These are phyloP conservation scores for Hyphodiscus sp. DNA, from an alignment of 2,329 filamentous ascomycete genomes.

Conservation along the genomic window DNA sequence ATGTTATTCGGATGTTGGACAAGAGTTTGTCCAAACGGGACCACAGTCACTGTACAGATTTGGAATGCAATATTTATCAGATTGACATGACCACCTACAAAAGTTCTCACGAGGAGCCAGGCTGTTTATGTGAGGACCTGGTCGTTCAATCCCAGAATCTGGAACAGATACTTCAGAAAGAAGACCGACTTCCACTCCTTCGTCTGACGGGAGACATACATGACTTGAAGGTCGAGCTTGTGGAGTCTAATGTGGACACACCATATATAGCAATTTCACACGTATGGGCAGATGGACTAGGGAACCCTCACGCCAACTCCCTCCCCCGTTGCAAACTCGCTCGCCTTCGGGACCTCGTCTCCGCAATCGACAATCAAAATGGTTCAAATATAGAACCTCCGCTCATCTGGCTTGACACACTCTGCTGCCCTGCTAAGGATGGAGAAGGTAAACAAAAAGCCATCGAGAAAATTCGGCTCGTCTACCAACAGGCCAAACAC, in stretches of 20 bases:
- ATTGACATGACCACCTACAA: conserved; percentile 27
- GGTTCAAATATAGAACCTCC: conserved; percentile 7
- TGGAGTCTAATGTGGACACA: conserved; percentile 19
- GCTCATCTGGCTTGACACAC: conserved; percentile 31
- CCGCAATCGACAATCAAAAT: not conserved
- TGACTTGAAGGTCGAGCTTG: conserved; percentile 16
- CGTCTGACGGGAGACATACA: conserved; percentile 13
- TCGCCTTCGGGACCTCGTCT: not conserved
- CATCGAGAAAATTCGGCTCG: conserved; percentile 30
- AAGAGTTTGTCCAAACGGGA: conserved; percentile 22
- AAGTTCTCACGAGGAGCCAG: conserved; percentile 19
- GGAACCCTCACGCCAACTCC: conserved; percentile 1
- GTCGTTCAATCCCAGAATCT: conserved; percentile 1
- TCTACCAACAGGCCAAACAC: conserved; percentile 28
- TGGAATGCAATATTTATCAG: conserved; percentile 27
- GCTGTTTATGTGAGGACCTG: conserved; percentile 20
- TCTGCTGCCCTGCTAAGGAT: conserved; percentile 29
- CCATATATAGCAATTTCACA: conserved; percentile 33
- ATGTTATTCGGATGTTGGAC: conserved; percentile 22
- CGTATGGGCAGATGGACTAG: conserved; percentile 3
- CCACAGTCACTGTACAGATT: conserved; percentile 25
- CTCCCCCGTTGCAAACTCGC: not conserved
- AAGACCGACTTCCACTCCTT: conserved; percentile 9
- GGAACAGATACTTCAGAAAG: conserved; percentile 15
- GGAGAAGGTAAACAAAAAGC: conserved; percentile 13